These are phyloP conservation scores for Phytomonas serpens DNA, from an alignment of 208 protist genomes.

Conservation along the genomic window DNA sequence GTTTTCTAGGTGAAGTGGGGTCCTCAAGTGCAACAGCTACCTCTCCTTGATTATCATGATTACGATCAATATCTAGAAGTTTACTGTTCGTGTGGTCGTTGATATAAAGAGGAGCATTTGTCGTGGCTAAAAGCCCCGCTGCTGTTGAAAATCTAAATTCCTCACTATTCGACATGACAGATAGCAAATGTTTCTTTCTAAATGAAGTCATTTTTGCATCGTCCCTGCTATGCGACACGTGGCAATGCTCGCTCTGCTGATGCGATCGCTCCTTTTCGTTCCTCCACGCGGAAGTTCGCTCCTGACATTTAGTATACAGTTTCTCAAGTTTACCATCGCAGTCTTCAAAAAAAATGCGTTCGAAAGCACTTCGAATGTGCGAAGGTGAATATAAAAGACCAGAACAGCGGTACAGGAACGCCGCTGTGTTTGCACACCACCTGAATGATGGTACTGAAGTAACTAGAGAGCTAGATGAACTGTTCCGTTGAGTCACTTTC, in stretches of 20 bases:
- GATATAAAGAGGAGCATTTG: background rate
- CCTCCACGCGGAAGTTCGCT: background rate
- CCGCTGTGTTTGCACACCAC: background rate
- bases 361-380: background rate
- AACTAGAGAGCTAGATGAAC: background rate
- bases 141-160: background rate
- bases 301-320: background rate
- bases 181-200: background rate
- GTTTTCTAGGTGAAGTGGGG: background rate
- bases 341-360: background rate
- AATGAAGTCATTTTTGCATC: background rate
- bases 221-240: background rate
- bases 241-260: background rate
- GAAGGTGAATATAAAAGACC: background rate
- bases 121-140: background rate
- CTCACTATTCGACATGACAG: background rate
- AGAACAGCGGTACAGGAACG: slow-evolving; percentile 1
- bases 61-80: background rate
- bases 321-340: background rate
- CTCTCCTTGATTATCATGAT: background rate
- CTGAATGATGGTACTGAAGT: background rate
- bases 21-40: background rate
- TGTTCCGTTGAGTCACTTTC: background rate
- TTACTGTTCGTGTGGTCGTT: background rate
- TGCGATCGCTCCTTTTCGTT: background rate